Conservation (phyloP, 2,329 filamentous ascomycete species). For the Herpotrichia juniperi region DNA sequence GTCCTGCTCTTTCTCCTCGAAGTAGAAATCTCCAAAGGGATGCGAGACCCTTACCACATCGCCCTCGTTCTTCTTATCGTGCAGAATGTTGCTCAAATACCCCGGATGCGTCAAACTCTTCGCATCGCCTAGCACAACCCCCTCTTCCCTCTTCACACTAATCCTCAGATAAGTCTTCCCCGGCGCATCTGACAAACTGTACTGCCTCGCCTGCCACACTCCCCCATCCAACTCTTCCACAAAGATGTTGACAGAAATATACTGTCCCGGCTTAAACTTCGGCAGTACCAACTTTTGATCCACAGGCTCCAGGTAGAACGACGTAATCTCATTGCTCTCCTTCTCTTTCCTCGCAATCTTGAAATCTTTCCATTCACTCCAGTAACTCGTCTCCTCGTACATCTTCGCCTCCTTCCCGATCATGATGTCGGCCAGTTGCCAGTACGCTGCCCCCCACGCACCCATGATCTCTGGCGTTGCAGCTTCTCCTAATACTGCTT, state of each 20-base stretch:
- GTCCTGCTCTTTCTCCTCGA: constrained; percentile 55
- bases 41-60: constrained; percentile 70
- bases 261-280: constrained; percentile 72
- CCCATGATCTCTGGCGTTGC: constrained; percentile 69
- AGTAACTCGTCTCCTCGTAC: constrained; percentile 65
- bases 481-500: constrained; percentile 67
- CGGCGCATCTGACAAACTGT: constrained; percentile 72
- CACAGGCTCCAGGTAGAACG: constrained; percentile 71
- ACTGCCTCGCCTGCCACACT: constrained; percentile 72
- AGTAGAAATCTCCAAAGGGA: constrained; percentile 67
- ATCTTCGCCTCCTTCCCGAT: constrained; percentile 69
- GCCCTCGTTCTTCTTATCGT: constrained; percentile 66
- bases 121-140: constrained; percentile 55
- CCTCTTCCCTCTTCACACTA: constrained; percentile 71
- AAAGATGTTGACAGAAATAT: constrained; percentile 67
- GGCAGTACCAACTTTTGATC: constrained; percentile 67
- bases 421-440: constrained; percentile 74
- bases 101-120: constrained; percentile 62
- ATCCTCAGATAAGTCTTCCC: constrained; percentile 69
- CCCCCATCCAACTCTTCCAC: constrained; percentile 56
- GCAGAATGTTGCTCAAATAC: constrained; percentile 72
- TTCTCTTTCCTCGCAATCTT: constrained; percentile 67
- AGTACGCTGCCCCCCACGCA: constrained; percentile 76
- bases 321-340: constrained; percentile 72
- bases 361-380: constrained; percentile 73